A percentile compares a stretch with the other conserved stretches of the same genome.
Conservation (phyloP, 305 asterid species). For the Fraxinus latifolia region DNA sequence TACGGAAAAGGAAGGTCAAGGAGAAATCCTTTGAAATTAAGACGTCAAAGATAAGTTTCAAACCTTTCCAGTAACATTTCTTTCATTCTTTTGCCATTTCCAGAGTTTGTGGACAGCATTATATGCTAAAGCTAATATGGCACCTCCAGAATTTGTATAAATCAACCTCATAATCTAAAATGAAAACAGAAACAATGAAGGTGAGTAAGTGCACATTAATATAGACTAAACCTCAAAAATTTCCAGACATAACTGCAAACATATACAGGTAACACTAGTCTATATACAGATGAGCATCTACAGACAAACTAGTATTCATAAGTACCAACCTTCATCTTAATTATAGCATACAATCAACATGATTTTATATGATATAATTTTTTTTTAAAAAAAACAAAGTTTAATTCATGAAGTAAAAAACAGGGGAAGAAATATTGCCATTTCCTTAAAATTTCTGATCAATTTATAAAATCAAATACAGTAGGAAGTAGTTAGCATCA, state of each 20-base stretch:
- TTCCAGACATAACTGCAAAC: background rate
- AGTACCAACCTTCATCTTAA: background rate
- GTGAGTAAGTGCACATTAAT: background rate
- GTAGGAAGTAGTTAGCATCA: background rate
- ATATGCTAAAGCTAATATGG: slow-evolving; percentile 56
- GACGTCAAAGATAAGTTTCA: background rate
- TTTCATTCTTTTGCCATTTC: slow-evolving; percentile 62
- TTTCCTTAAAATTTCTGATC: background rate
- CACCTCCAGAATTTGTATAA: slow-evolving; percentile 60
- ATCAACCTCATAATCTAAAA: slow-evolving; percentile 57
- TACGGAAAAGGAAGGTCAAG: background rate
- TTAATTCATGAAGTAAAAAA: background rate
- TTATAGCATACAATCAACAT: background rate
- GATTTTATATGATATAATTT: background rate
- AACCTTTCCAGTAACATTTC: slow-evolving; percentile 51
- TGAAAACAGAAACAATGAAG: background rate
- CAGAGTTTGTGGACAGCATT: slow-evolving; percentile 74
- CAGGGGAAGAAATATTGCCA: background rate
- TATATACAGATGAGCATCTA: background rate
- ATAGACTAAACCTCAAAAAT: background rate
- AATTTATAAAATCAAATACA: background rate
- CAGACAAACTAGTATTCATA: background rate
- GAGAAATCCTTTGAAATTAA: background rate
- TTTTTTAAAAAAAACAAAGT: background rate
- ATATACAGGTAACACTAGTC: background rate